phyloP scores from a whole-genome alignment of 768 basidiomycete species.

The Dictyophora rubrovolvata region DNA sequence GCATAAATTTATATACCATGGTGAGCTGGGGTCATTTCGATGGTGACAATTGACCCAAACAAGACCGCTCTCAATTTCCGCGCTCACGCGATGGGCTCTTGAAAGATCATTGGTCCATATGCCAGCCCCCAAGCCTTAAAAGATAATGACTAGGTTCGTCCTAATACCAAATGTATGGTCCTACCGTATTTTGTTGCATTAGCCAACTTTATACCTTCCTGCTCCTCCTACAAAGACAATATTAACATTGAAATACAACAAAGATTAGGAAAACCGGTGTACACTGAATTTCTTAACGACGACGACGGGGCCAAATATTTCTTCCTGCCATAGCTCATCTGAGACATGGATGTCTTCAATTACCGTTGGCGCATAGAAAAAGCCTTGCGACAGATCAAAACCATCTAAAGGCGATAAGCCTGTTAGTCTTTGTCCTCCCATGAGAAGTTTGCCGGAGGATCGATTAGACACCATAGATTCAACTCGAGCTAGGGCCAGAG shows the following conservation, averaged over 20 bases:
- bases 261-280: constrained; percentile 12
- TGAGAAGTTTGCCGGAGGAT: constrained; percentile 39
- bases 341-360: constrained; percentile 44
- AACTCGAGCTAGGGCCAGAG: constrained; percentile 53
- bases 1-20: constrained; percentile 51
- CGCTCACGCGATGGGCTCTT: constrained; percentile 64
- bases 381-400: constrained; percentile 60
- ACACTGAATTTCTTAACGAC: constrained; percentile 48
- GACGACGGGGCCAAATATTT: constrained; percentile 82
- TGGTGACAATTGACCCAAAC: constrained; percentile 90
- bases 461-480: constrained; percentile 41
- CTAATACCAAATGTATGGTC: neutral
- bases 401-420: constrained; percentile 57
- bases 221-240: constrained; percentile 36
- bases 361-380: constrained; percentile 75
- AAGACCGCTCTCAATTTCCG: constrained; percentile 59
- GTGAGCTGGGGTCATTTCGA: constrained; percentile 80
- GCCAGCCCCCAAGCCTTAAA: constrained; percentile 57
- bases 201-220: constrained; percentile 57
- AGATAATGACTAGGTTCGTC: neutral
- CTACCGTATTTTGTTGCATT: constrained; percentile 58
- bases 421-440: constrained; percentile 58
- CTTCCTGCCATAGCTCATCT: constrained; percentile 70
- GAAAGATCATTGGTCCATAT: constrained; percentile 74
- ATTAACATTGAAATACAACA: neutral